These are phyloP conservation scores for Somion occarium DNA, from an alignment of 1,284 basidiomycete species.

Conservation along the genomic window DNA sequence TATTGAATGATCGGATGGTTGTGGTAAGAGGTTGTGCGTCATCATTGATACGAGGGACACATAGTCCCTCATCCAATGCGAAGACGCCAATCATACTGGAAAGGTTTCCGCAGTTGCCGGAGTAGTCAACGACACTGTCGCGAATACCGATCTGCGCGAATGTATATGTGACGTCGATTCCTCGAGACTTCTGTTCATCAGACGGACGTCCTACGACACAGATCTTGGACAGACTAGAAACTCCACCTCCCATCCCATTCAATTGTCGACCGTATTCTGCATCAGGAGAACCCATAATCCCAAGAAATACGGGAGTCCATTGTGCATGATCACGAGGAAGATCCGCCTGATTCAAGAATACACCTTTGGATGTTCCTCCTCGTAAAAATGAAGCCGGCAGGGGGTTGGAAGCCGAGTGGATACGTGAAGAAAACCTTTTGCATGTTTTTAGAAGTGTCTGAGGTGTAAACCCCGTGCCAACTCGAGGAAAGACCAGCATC, in stretches of 20 bases:
- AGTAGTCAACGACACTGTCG: conserved; percentile 54
- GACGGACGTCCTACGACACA: conserved; percentile 55
- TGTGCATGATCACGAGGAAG: conserved; percentile 45
- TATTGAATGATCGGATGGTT: conserved; percentile 58
- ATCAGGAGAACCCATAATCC: conserved; percentile 84
- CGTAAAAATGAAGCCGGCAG: conserved; percentile 60
- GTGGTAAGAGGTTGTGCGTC: conserved; percentile 5
- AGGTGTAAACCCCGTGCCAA: too few species aligned
- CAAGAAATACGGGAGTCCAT: conserved; percentile 63
- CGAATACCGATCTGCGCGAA: conserved; percentile 55
- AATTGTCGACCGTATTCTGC: conserved; percentile 68
- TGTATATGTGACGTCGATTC: conserved; percentile 59
- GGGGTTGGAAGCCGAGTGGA: conserved; percentile 28
- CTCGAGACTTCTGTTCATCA: conserved; percentile 33
- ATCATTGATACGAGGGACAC: conserved; percentile 22
- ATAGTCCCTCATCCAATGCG: conserved; percentile 58
- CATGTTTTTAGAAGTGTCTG: too few species aligned
- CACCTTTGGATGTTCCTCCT: conserved; percentile 79
- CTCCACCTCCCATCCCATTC: conserved; percentile 81
- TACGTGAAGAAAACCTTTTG: too few species aligned
- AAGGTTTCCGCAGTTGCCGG: conserved; percentile 69
- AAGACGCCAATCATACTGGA: conserved; percentile 65
- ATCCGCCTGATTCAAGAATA: conserved; percentile 52
- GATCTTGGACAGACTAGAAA: conserved; percentile 78
- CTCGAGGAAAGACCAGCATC: too few species aligned